Percentiles rank a stretch among this genome's conserved stretches.
Conservation (phyloP, 2,329 filamentous ascomycete genomes). For the Pseudocercospora crystallina region DNA sequence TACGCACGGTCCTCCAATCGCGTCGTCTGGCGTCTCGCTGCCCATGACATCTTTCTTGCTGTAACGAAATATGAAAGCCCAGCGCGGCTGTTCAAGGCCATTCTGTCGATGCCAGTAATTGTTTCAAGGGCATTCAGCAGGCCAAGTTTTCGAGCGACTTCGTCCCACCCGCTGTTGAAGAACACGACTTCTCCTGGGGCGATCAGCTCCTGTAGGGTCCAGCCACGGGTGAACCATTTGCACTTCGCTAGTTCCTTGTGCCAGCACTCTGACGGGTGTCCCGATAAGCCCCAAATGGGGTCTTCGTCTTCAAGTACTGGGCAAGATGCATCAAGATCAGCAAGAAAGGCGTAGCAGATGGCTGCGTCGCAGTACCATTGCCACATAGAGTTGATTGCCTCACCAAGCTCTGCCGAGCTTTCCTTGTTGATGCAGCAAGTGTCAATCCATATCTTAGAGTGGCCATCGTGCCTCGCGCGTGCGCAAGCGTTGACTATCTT, state of each 20-base stretch:
- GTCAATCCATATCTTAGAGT: constrained; percentile 42
- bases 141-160: not conserved
- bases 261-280: not conserved
- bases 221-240: constrained; percentile 12
- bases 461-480: no score
- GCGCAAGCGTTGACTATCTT: constrained; percentile 18
- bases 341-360: constrained; percentile 35
- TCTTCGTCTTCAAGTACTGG: constrained; percentile 12
- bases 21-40: constrained; percentile 8
- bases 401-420: constrained; percentile 35
- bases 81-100: not conserved
- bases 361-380: constrained; percentile 34
- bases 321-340: not conserved
- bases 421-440: constrained; percentile 40
- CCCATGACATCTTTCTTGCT: constrained; percentile 10
- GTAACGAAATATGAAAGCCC: not conserved
- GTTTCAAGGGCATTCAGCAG: constrained; percentile 18
- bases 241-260: not conserved
- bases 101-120: constrained; percentile 30
- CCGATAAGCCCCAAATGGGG: not conserved
- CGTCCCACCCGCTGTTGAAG: not conserved
- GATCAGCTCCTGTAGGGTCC: constrained; percentile 21
- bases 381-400: constrained; percentile 30
- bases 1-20: constrained; percentile 18
- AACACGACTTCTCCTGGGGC: constrained; percentile 8